Evolutionary conservation across 129 eudicot species (phyloP), one percentile per base, ranked within the genome.

Genomic region (Saposhnikovia divaricata): DNA sequence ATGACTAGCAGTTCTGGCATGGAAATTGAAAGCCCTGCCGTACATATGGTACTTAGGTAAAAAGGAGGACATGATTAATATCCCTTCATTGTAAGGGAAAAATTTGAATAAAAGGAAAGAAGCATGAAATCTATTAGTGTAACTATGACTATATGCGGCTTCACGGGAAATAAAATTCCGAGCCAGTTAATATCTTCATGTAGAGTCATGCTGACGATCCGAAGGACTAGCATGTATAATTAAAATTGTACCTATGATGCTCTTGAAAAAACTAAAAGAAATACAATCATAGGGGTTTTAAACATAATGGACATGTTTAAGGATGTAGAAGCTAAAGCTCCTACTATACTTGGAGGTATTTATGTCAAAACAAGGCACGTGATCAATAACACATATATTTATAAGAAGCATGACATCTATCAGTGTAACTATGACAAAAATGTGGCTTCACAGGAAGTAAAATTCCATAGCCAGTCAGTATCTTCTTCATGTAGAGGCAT

Each of bases 371-470:
- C 25, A 28, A 27, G 19, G 40, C 25, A 66, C 16, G 3, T 23
- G 11, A 21, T 55, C 23, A 55, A 27, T 6, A 23, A 55, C 27
- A 55, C 27, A 51, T 19, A 21, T 15, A 18, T 51, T 3, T 14
- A 51, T 4, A 51, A 23, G 8, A 57, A 57, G 28, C 66, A 57
- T 78, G 69, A 77, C 82, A 63, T 74, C 87, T 86, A 88, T 88
- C 89, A 86, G 89, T 82, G 87, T 86, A 88, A 84, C 89, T 88
- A 88, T 88, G 86, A 88, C 86, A 28, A 74, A 74, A n/a, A 69
- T 78, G 19, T 80, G 78, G 85, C 86, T 80, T 85, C 90, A 85
- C 72, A 27, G 88, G 90, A 87, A 14, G 45, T 25, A 21, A 59
- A 57, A 46, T 87, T 84, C 88, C 89, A 79, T 85, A 79, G 89